Evolutionary conservation across 306 rosid species (phyloP).

Genomic region (Quercus dentata): DNA sequence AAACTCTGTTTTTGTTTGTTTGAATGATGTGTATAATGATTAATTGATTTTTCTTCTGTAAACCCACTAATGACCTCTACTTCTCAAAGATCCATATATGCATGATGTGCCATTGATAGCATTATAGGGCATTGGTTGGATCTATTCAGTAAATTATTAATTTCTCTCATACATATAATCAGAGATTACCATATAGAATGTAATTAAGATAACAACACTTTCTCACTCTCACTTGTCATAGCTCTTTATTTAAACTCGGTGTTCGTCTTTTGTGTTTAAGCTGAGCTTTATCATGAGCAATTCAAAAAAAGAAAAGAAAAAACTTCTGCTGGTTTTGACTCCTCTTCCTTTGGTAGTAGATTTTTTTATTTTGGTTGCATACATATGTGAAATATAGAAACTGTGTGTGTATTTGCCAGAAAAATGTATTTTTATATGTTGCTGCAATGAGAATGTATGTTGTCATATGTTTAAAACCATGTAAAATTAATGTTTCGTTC

Average conservation of each 20-base stretch:
- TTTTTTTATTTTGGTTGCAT: not conserved
- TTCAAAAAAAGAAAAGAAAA: not conserved
- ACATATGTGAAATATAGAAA: too few relatives aligned
- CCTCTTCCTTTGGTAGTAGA: not conserved
- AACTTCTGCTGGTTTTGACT: not conserved
- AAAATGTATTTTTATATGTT: not conserved
- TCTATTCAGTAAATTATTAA: not conserved
- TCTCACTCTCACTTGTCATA: not conserved
- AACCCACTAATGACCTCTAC: not conserved
- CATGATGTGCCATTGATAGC: not conserved
- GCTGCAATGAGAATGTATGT: slow-evolving; percentile 11
- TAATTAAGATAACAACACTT: not conserved
- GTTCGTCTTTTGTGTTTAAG: not conserved
- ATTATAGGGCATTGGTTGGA: not conserved
- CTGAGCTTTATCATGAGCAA: not conserved
- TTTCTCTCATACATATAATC: not conserved
- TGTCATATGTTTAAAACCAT: slow-evolving; percentile 18
- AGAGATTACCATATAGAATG: not conserved
- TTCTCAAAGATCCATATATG: not conserved
- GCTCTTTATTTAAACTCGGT: not conserved
- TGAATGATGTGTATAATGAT: not conserved
- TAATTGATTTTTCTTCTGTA: not conserved
- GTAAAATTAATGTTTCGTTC: slow-evolving; percentile 15
- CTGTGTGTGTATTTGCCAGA: too few relatives aligned
- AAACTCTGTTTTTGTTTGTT: not conserved